A percentile compares a stretch with the other conserved stretches of the same genome.
Evolutionary conservation across 768 basidiomycete genomes (phyloP).

Genomic region (Hemileccinum impolitum): DNA sequence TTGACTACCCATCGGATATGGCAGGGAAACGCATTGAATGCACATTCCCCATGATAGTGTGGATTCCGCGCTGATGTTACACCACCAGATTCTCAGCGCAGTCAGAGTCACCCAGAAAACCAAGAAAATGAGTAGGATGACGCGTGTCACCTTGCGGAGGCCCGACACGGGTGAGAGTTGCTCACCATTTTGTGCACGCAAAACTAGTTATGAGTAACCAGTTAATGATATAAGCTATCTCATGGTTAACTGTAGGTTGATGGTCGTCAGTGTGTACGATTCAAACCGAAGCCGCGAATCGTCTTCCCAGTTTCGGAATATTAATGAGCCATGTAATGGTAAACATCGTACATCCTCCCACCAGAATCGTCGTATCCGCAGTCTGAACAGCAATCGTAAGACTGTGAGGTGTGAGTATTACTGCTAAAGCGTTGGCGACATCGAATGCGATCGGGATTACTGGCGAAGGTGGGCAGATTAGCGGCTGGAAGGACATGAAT

Average conservation of each 20-base stretch:
- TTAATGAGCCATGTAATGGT: neutral
- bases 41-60: neutral
- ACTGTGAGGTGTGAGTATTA: neutral
- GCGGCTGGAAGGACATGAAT: neutral
- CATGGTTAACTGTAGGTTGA: neutral
- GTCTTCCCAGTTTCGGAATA: neutral
- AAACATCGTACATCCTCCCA: neutral
- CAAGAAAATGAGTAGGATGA: neutral
- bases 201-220: neutral
- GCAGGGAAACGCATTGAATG: neutral
- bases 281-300: too few relatives aligned
- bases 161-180: neutral
- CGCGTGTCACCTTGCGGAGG: neutral
- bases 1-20: neutral
- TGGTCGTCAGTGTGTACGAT: neutral
- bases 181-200: neutral
- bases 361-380: constrained; percentile 3
- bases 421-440: neutral
- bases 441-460: neutral
- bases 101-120: neutral
- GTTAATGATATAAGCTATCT: neutral
- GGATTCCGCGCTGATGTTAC: neutral
- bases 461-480: neutral
- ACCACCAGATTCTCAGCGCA: neutral
- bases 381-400: neutral